Conservation (phyloP, 768 basidiomycete species). For the Lentinus tigrinus region DNA sequence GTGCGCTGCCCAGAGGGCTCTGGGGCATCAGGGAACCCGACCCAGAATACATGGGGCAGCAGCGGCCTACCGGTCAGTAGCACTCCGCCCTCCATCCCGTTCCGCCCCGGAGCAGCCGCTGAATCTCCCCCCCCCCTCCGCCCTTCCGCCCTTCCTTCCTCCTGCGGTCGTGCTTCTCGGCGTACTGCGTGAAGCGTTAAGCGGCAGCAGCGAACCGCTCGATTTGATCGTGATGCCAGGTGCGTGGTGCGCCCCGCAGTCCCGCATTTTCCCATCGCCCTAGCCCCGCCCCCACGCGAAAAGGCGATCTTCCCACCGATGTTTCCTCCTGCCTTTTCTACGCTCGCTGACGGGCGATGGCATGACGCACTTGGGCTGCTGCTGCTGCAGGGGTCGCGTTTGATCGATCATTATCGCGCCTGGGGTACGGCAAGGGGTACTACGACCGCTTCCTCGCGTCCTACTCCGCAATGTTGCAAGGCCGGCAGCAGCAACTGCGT, state of each 20-base stretch:
- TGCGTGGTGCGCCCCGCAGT: constrained; percentile 26
- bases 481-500: constrained; percentile 52
- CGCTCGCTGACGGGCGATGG: not conserved
- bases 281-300: not conserved
- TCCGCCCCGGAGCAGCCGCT: constrained; percentile 11
- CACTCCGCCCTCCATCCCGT: constrained; percentile 1
- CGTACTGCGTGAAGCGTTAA: constrained; percentile 32
- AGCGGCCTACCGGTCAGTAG: constrained; percentile 53
- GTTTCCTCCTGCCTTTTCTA: not conserved
- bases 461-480: constrained; percentile 39
- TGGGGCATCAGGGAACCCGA: constrained; percentile 81
- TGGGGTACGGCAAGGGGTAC: constrained; percentile 84
- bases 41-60: constrained; percentile 38
- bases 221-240: constrained; percentile 73
- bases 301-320: not conserved
- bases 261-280: constrained; percentile 7
- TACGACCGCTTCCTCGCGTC: constrained; percentile 72
- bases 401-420: constrained; percentile 62
- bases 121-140: not conserved
- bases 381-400: constrained; percentile 76
- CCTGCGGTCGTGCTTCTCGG: not conserved
- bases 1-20: constrained; percentile 52
- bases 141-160: not conserved
- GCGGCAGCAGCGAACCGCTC: constrained; percentile 39
- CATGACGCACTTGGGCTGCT: not conserved